Base-by-base conservation (phyloP, 805 yeast genomes). In the Hanseniaspora thailandica region DNA sequence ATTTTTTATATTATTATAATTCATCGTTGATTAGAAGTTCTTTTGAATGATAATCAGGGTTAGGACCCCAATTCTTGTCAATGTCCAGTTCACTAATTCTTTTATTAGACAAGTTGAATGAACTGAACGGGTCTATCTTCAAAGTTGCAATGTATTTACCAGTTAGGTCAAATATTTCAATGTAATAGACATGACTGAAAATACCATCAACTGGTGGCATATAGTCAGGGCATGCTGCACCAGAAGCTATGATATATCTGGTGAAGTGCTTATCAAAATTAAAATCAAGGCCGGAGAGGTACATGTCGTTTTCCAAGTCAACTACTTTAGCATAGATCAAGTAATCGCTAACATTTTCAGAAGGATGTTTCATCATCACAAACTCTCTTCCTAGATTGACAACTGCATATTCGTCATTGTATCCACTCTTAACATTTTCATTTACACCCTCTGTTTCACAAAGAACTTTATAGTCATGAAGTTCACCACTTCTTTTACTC, bases 161-260 rank as follows among this genome's bases (percentile, higher is more conserved):
- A 48, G 56, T 45, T 52, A 61, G 19, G 55, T 64, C 60, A 43
- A 64, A 50, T 19, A 69, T 57, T 52, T 66, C 59, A 54, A 68
- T 49, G 57, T 66, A 38, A 68, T 66, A 66, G 5, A 52, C 52
- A 46, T 41, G n/a, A n/a, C n/a, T n/a, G n/a, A n/a, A n/a, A n/a
- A n/a, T n/a, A n/a, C n/a, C n/a, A n/a, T n/a, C n/a, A n/a, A n/a
- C n/a, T n/a, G n/a, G n/a, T n/a, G n/a, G n/a, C n/a, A n/a, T n/a
- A n/a, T n/a, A n/a, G n/a, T n/a, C n/a, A n/a, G n/a, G n/a, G n/a
- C n/a, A n/a, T n/a, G n/a, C n/a, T n/a, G n/a, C n/a, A n/a, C n/a
- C n/a, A n/a, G n/a, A n/a, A n/a, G n/a, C n/a, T n/a, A n/a, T n/a
- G n/a, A n/a, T n/a, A n/a, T n/a, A n/a, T n/a, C n/a, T n/a, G n/a